These are phyloP conservation scores for Dispira parvispora DNA, from an alignment of 192 early-diverging fungal genomes.

Conservation along the genomic window DNA sequence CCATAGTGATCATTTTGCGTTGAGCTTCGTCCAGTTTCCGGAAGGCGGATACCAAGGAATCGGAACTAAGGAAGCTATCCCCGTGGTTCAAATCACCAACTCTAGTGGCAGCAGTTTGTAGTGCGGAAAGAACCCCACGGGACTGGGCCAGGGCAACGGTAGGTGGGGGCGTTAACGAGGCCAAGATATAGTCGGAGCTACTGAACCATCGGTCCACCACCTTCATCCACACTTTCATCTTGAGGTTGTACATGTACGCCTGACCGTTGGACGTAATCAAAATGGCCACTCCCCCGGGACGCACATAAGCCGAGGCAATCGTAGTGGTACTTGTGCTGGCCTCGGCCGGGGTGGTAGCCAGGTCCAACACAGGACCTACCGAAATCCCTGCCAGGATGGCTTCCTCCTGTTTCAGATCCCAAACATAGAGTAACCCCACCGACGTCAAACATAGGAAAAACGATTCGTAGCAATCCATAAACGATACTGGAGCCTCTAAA, in stretches of 20 bases:
- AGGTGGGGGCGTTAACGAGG: constrained; percentile 15
- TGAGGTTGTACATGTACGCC: constrained; percentile 43
- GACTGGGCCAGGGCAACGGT: neutral
- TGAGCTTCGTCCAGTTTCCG: constrained; percentile 1
- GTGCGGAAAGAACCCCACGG: neutral
- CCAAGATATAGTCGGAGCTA: constrained; percentile 24
- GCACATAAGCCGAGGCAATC: constrained; percentile 35
- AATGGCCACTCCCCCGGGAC: constrained; percentile 42
- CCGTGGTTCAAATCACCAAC: constrained; percentile 4
- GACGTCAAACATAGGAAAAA: constrained; percentile 48
- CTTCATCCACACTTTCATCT: constrained; percentile 49
- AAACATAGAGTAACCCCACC: constrained; percentile 42
- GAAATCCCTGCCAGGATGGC: constrained; percentile 35
- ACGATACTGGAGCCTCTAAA: constrained; percentile 41
- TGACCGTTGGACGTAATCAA: constrained; percentile 42
- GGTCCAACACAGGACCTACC: constrained; percentile 41
- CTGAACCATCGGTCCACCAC: constrained; percentile 40
- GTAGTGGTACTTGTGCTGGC: constrained; percentile 19
- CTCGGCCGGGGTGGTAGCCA: constrained; percentile 20
- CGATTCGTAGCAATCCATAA: constrained; percentile 33
- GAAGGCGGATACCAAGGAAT: constrained; percentile 9
- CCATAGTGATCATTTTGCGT: constrained; percentile 17
- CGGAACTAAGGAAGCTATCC: constrained; percentile 13
- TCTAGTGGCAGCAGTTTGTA: constrained; percentile 3
- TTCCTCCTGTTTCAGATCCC: constrained; percentile 41